A percentile compares a stretch with the other conserved stretches of the same genome.
phyloP scores from a whole-genome alignment of 2,329 filamentous ascomycete species.

The Uncinocarpus reesii region DNA sequence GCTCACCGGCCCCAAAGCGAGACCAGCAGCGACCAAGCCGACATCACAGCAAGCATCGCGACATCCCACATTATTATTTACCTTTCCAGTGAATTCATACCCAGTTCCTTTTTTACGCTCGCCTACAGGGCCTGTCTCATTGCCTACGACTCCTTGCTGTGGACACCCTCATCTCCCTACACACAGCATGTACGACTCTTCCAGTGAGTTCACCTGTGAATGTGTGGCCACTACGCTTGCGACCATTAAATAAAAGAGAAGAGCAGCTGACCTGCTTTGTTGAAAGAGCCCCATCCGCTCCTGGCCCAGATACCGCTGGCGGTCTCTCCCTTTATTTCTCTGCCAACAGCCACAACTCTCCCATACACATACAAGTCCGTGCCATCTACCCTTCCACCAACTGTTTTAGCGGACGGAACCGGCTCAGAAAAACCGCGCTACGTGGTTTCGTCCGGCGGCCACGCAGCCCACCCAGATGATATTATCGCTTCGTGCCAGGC shows the following conservation, averaged over 20 bases:
- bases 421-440: slow-evolving; percentile 51
- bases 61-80: neutral
- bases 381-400: slow-evolving; percentile 72
- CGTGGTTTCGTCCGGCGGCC: slow-evolving; percentile 65
- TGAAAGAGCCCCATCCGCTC: slow-evolving; percentile 65
- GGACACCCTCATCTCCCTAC: neutral
- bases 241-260: too few species aligned
- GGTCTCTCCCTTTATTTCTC: slow-evolving; percentile 84
- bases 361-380: slow-evolving; percentile 92
- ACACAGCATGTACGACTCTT: slow-evolving; percentile 36
- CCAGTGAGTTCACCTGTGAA: slow-evolving; percentile 30
- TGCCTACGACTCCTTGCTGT: neutral
- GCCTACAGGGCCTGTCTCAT: neutral
- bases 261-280: slow-evolving; percentile 6
- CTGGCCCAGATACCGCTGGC: slow-evolving; percentile 87
- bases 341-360: slow-evolving; percentile 80
- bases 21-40: too few species aligned
- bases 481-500: slow-evolving; percentile 73
- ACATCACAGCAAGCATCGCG: neutral
- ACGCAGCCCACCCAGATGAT: slow-evolving; percentile 75
- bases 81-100: too few species aligned
- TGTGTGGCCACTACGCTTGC: too few species aligned
- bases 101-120: too few species aligned
- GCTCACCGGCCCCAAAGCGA: too few species aligned
- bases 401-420: slow-evolving; percentile 47